Conservation (phyloP, 192 early-diverging fungal species). For the Jimgerdemannia flammicorona region DNA sequence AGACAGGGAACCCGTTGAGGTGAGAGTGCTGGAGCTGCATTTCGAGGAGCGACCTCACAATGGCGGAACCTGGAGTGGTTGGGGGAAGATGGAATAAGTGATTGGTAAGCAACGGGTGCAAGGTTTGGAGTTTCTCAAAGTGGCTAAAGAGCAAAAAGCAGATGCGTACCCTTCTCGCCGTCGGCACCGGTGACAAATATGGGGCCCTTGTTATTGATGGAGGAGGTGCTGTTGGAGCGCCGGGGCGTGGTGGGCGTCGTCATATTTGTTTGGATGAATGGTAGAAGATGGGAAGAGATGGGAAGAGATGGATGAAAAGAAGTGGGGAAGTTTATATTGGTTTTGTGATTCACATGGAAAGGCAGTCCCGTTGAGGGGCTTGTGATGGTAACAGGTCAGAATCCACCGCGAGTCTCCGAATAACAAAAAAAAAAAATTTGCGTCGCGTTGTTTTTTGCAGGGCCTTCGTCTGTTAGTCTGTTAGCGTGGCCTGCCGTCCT, state of each 20-base stretch:
- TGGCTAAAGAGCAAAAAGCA: not conserved
- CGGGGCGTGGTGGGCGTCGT: not conserved
- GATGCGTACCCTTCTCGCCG: slow-evolving; percentile 26
- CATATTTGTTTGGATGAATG: slow-evolving; percentile 8
- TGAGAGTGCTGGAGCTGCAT: slow-evolving; percentile 22
- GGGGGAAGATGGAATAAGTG: too few species aligned
- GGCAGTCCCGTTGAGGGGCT: too few species aligned
- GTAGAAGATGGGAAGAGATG: not conserved
- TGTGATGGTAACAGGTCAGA: too few species aligned
- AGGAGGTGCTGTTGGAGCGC: slow-evolving; percentile 10
- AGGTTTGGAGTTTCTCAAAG: too few species aligned
- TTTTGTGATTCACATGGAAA: not conserved
- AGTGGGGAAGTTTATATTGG: not conserved
- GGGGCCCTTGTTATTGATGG: slow-evolving; percentile 24
- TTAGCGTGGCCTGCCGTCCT: too few species aligned
- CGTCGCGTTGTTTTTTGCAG: not conserved
- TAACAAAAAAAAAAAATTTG: not conserved
- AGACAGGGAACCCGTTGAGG: slow-evolving; percentile 19
- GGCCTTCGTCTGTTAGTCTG: too few species aligned
- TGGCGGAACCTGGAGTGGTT: not conserved
- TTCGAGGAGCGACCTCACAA: slow-evolving; percentile 28
- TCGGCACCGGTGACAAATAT: slow-evolving; percentile 37
- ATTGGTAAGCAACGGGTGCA: too few species aligned
- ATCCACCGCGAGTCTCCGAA: not conserved
- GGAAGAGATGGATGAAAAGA: not conserved